Percentiles rank a stretch among this genome's conserved stretches.
phyloP scores from a whole-genome alignment of 225 moss, liverwort and hornwort genomes.

The Thuidium tamariscinum region DNA sequence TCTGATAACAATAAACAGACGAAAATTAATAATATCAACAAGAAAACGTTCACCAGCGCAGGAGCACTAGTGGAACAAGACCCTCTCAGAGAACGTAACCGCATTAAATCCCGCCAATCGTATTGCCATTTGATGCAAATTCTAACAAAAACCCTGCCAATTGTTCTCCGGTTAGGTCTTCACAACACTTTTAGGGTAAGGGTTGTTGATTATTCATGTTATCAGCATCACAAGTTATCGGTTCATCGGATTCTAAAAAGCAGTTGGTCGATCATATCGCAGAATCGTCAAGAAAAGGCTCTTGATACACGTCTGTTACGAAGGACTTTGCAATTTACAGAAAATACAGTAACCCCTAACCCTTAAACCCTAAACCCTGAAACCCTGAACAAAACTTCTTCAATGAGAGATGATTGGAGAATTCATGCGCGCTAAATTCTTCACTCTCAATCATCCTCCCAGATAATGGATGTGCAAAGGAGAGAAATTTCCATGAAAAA shows the following conservation, averaged over 20 bases:
- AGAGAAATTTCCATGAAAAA: background rate
- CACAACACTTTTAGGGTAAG: background rate
- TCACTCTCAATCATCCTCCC: background rate
- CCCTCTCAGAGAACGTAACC: background rate
- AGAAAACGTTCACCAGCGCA: background rate
- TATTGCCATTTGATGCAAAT: background rate
- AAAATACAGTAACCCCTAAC: background rate
- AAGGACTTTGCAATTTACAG: background rate
- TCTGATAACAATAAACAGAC: constrained; percentile 37
- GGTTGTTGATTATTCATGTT: background rate
- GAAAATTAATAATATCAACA: background rate
- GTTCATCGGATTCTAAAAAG: background rate
- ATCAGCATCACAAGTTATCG: background rate
- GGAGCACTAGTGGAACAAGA: background rate
- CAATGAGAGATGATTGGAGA: background rate
- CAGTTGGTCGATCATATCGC: background rate
- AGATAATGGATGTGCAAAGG: background rate
- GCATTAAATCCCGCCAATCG: background rate
- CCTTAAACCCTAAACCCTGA: background rate
- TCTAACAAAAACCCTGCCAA: background rate
- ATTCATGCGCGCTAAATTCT: background rate
- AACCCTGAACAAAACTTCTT: background rate
- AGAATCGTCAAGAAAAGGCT: background rate
- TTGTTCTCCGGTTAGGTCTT: background rate
- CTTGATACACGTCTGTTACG: background rate